Conservation (phyloP, 2,329 filamentous ascomycete species). For the Colletotrichum paranaense region DNA sequence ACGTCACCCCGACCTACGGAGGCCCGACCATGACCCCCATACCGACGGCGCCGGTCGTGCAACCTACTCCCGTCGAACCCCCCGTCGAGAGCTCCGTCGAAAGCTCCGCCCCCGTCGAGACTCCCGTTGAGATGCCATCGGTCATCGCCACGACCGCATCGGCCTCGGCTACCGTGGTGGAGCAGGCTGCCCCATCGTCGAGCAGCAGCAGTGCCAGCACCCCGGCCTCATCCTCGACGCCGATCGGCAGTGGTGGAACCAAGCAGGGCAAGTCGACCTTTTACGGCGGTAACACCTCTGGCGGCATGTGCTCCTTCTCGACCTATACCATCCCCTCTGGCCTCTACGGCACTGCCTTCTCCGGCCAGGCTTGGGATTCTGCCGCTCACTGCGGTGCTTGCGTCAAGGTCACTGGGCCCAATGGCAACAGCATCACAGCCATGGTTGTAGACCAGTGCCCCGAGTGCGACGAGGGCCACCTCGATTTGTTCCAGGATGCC, state of each 20-base stretch:
- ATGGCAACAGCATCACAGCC: slow-evolving; percentile 68
- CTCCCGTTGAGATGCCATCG: slow-evolving; percentile 4
- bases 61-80: background rate
- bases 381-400: slow-evolving; percentile 71
- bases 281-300: slow-evolving; percentile 66
- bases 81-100: slow-evolving; percentile 18
- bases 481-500: slow-evolving; percentile 58
- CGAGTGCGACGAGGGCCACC: slow-evolving; percentile 52
- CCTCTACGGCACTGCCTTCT: slow-evolving; percentile 71
- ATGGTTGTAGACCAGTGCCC: slow-evolving; percentile 67
- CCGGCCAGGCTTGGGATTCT: slow-evolving; percentile 66
- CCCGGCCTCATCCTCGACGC: slow-evolving; percentile 3
- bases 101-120: slow-evolving; percentile 10
- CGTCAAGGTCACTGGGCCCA: slow-evolving; percentile 67
- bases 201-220: slow-evolving; percentile 11
- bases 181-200: slow-evolving; percentile 1
- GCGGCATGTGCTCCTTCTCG: slow-evolving; percentile 73
- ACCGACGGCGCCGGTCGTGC: slow-evolving; percentile 16
- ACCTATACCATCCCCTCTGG: slow-evolving; percentile 70
- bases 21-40: slow-evolving; percentile 11
- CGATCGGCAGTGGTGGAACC: slow-evolving; percentile 5
- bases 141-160: slow-evolving; percentile 11
- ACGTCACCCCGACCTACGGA: background rate
- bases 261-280: slow-evolving; percentile 57
- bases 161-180: slow-evolving; percentile 2